These are phyloP conservation scores for Cerrena zonata DNA, from an alignment of 1,284 basidiomycete species.

Conservation along the genomic window DNA sequence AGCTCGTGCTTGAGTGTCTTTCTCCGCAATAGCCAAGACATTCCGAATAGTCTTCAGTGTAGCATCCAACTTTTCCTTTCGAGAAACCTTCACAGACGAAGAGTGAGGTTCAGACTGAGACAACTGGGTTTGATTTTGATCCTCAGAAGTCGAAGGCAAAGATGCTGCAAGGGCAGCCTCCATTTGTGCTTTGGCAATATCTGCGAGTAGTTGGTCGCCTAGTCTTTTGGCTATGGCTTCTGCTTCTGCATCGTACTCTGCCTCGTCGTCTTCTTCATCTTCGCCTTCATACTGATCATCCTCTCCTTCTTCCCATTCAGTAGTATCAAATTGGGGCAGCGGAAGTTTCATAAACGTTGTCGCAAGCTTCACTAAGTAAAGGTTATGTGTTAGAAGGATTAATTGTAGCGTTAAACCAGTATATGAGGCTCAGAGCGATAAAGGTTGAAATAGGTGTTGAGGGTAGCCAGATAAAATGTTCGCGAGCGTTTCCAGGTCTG, in stretches of 20 bases:
- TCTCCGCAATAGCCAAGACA: constrained; percentile 51
- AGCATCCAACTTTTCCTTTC: constrained; percentile 41
- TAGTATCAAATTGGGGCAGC: background rate
- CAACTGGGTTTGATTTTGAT: background rate
- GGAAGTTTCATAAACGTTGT: constrained; percentile 4
- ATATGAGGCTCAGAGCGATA: no score
- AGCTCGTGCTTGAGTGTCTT: constrained; percentile 48
- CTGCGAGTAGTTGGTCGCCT: constrained; percentile 66
- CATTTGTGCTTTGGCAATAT: constrained; percentile 58
- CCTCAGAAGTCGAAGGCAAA: constrained; percentile 8
- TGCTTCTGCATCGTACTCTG: constrained; percentile 65
- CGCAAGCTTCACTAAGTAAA: no score
- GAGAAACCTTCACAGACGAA: background rate
- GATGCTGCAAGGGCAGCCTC: constrained; percentile 29
- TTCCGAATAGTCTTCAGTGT: constrained; percentile 55
- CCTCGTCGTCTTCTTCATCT: constrained; percentile 44
- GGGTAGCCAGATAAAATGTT: no score
- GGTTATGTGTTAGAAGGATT: no score
- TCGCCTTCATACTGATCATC: constrained; percentile 36
- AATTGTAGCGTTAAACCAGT: no score
- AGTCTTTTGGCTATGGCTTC: constrained; percentile 64
- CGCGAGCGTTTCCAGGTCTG: no score
- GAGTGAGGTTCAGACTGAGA: background rate
- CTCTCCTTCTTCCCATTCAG: constrained; percentile 15
- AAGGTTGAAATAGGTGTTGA: no score